Conservation (phyloP, 495 filamentous ascomycete genomes). For the Penicillium cosmopolitanum region DNA sequence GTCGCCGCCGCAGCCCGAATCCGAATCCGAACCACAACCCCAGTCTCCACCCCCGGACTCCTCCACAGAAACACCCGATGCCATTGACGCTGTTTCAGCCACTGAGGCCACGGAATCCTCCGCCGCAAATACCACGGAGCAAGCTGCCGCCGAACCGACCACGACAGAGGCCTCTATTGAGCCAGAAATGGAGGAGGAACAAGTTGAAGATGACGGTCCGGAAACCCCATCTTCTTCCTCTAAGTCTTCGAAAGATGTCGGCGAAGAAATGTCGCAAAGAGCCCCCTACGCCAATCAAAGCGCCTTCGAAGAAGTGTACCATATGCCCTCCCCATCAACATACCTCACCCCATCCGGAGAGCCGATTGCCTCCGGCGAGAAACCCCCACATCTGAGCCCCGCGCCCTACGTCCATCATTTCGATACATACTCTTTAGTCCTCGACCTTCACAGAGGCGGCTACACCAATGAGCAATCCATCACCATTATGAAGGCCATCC, state of each 20-base stretch:
- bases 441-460: slow-evolving; percentile 68
- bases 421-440: slow-evolving; percentile 87
- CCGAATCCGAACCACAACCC: background rate
- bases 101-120: slow-evolving; percentile 5
- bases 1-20: background rate
- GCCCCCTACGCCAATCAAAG: slow-evolving; percentile 36
- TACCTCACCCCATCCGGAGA: slow-evolving; percentile 37
- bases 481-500: slow-evolving; percentile 86
- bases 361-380: slow-evolving; percentile 44
- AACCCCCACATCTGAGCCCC: slow-evolving; percentile 68
- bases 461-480: slow-evolving; percentile 73
- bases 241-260: slow-evolving; percentile 25
- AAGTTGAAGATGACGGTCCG: slow-evolving; percentile 19
- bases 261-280: slow-evolving; percentile 37
- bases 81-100: background rate
- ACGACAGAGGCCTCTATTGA: slow-evolving; percentile 22
- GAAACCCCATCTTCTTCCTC: slow-evolving; percentile 23
- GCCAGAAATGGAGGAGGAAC: slow-evolving; percentile 26
- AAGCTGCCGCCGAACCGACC: slow-evolving; percentile 20
- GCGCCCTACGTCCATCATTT: slow-evolving; percentile 93
- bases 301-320: slow-evolving; percentile 68
- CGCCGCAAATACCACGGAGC: slow-evolving; percentile 10
- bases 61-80: slow-evolving; percentile 5
- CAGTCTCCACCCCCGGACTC: background rate
- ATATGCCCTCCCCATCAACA: slow-evolving; percentile 55